phyloP scores from a whole-genome alignment of 2,329 filamentous ascomycete species.

The Ilyonectria destructans region DNA sequence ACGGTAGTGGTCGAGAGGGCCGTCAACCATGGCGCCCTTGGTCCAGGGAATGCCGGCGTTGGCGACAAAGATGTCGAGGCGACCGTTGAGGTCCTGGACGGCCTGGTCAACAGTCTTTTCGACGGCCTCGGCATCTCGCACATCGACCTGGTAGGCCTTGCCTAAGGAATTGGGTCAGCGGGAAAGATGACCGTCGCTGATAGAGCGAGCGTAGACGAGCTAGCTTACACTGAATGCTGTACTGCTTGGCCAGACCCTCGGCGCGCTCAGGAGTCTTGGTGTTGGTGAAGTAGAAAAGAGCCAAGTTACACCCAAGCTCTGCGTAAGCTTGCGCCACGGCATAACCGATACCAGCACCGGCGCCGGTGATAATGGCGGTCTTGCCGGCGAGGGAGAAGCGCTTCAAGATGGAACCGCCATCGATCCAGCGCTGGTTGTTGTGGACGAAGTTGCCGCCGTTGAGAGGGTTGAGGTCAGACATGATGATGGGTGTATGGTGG shows the following conservation, averaged over 20 bases:
- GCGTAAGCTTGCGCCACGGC: constrained; percentile 74
- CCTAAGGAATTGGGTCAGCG: constrained; percentile 60
- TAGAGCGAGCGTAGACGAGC: constrained; percentile 16
- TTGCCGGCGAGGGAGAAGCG: constrained; percentile 76
- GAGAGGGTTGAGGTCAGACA: constrained; percentile 45
- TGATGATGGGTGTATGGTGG: constrained; percentile 23
- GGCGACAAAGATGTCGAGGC: constrained; percentile 83
- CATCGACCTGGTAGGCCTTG: constrained; percentile 74
- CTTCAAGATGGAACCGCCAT: constrained; percentile 47
- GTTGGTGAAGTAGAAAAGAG: constrained; percentile 79
- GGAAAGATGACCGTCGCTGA: no score
- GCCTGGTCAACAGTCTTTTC: constrained; percentile 65
- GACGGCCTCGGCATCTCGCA: constrained; percentile 67
- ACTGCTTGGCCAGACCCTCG: constrained; percentile 73
- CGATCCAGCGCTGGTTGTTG: constrained; percentile 41
- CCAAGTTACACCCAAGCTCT: constrained; percentile 78
- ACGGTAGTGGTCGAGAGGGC: constrained; percentile 75
- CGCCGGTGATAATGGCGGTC: constrained; percentile 78
- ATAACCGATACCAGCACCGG: constrained; percentile 75
- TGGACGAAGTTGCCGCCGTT: constrained; percentile 48
- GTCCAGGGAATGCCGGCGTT: constrained; percentile 84
- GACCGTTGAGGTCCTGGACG: constrained; percentile 77
- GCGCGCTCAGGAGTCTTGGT: constrained; percentile 73
- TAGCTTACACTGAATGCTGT: constrained; percentile 74
- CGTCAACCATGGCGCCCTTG: constrained; percentile 77